phyloP scores from a whole-genome alignment of 2,329 filamentous ascomycete species.

The Remersonia thermophila region DNA sequence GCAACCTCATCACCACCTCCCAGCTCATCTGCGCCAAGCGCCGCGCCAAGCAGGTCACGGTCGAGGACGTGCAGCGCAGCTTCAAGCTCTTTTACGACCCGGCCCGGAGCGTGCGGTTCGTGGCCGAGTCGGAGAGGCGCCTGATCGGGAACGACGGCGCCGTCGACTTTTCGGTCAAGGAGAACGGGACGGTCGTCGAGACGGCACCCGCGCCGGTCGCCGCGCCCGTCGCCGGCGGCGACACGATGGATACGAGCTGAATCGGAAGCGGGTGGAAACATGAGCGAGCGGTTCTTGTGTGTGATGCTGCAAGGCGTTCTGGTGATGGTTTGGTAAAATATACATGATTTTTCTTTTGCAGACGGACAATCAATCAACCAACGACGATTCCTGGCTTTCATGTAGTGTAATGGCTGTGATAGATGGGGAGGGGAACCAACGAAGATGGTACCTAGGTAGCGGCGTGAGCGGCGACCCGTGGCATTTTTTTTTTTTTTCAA shows the following conservation, averaged over 20 bases:
- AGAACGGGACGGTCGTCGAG: conserved; percentile 30
- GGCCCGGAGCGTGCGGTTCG: conserved; percentile 76
- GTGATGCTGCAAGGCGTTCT: not conserved
- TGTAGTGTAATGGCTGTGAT: conserved; percentile 10
- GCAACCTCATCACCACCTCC: conserved; percentile 91
- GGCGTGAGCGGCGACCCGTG: no score
- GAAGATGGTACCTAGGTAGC: no score
- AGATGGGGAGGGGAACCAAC: no score
- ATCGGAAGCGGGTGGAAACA: not conserved
- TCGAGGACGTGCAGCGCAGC: conserved; percentile 85
- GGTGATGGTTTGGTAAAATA: not conserved
- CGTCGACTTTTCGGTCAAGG: conserved; percentile 55
- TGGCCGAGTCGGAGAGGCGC: conserved; percentile 78
- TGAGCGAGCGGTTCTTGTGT: not conserved
- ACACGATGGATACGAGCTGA: conserved; percentile 22
- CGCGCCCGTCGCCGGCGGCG: not conserved
- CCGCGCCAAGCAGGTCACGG: conserved; percentile 66
- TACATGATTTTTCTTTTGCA: conserved; percentile 8
- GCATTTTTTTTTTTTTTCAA: no score
- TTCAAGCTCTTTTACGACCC: conserved; percentile 93
- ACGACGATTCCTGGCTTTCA: conserved; percentile 3
- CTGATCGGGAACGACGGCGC: conserved; percentile 79
- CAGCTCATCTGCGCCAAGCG: conserved; percentile 80
- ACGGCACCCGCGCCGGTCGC: no score
- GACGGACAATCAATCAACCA: conserved; percentile 5